Evolutionary conservation across 208 protist genomes (phyloP).

Genomic region (Novymonas esmeraldas): DNA sequence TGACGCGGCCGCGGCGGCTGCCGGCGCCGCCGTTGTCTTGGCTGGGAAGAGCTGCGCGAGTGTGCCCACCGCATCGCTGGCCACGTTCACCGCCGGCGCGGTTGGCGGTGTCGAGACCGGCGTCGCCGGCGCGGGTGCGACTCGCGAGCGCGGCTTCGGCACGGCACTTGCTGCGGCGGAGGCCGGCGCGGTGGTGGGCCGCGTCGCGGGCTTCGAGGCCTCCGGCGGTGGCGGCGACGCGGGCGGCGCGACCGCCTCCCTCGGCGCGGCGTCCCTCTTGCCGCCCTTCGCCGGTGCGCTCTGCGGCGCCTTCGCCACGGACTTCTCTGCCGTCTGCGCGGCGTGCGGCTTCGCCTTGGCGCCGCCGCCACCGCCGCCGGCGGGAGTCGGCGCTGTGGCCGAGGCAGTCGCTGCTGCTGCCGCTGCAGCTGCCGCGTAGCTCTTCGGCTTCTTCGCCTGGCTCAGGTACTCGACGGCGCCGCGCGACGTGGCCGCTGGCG

Average conservation of each 20-base stretch:
- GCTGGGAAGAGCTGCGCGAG: conserved; percentile 34
- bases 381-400: background rate
- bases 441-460: conserved; percentile 41
- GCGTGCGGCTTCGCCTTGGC: conserved; percentile 16
- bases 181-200: conserved; percentile 1
- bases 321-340: conserved; percentile 14
- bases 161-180: conserved; percentile 6
- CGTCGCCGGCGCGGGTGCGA: background rate
- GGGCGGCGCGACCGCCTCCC: background rate
- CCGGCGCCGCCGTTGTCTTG: conserved; percentile 7
- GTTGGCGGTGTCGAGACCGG: background rate
- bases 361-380: background rate
- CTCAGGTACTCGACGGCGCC: conserved; percentile 66
- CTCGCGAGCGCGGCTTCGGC: conserved; percentile 40
- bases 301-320: background rate
- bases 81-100: background rate
- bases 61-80: conserved; percentile 19
- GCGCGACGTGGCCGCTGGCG: conserved; percentile 33
- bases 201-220: conserved; percentile 1
- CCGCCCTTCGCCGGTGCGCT: background rate
- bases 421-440: conserved; percentile 7
- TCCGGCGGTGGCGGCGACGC: background rate
- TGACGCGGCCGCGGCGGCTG: background rate
- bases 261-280: background rate
- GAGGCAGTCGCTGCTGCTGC: too few species aligned